Base-by-base conservation (phyloP, 202 grass and related monocot species). In the Tripidium arundinaceum region DNA sequence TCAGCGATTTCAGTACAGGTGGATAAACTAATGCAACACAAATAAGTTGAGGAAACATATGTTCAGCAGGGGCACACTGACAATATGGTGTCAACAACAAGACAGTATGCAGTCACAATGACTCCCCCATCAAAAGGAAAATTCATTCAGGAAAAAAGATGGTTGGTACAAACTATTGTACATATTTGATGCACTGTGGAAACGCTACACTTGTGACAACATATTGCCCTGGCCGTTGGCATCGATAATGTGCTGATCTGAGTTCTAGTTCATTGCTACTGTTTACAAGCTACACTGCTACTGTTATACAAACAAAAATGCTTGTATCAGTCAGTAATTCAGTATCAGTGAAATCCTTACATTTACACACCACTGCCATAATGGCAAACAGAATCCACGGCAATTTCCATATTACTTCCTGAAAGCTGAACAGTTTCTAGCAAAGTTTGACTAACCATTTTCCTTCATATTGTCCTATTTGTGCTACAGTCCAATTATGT, bases 81-180 rank as follows among this genome's bases (percentile, higher is more conserved):
- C 10, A 58, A 25, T 58, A 25, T 25, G 22, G n/a, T 81, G 52
- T 64, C n/a, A 65, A 50, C 76, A 5, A 18, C 60, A 77, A 41
- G 14, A 6, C 33, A 67, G 50, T 59, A 46, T 66, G 80, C 11
- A 70, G 27, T 25, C 34, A 84, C 24, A 77, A 63, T 60, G 71
- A 37, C 65, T 76, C 47, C 64, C 33, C 12, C 11, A 70, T 58
- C 2, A 28, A 69, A 69, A 57, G 5, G 26, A 39, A 36, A 75
- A 42, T 45, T 29, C 42, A 76, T 41, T 45, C 39, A 22, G 47
- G 21, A 57, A 74, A 74, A 72, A 38, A 47, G 33, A 45, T 57
- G 50, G 57, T 34, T 34, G 7, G 27, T 86, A 85, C 78, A 79
- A 59, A 29, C 60, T 85, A 74, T 68, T 41, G 47, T 62, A 73